Conservation (phyloP, 176 grass and related monocot genomes). For the Phragmites australis region DNA sequence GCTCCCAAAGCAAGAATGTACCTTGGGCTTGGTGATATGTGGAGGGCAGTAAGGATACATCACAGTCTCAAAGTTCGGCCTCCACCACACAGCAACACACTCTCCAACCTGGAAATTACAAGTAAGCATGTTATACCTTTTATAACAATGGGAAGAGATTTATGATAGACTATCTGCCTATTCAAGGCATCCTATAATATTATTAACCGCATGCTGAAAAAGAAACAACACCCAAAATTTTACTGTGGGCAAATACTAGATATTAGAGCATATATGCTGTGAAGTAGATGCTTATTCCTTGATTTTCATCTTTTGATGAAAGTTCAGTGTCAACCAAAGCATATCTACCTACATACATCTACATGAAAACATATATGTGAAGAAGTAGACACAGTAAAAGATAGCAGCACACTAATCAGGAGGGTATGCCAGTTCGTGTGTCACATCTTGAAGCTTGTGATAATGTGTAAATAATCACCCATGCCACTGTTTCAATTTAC, state of each 20-base stretch:
- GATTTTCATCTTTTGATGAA: constrained; percentile 7
- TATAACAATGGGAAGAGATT: not conserved
- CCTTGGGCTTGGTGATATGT: constrained; percentile 99
- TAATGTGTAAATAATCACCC: constrained; percentile 16
- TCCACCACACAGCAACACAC: constrained; percentile 99
- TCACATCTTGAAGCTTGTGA: not conserved
- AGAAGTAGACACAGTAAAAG: not conserved
- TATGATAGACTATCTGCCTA: not conserved
- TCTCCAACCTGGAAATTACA: constrained; percentile 77
- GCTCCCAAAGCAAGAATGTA: constrained; percentile 35
- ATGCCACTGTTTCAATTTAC: not conserved
- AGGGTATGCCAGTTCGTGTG: not conserved
- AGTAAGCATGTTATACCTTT: not conserved
- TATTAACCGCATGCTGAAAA: constrained; percentile 6
- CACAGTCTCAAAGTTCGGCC: constrained; percentile 97
- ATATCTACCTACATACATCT: not conserved
- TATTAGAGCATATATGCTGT: not conserved
- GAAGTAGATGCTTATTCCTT: not conserved
- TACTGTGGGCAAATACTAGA: not conserved
- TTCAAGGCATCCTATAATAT: not conserved
- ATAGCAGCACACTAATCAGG: not conserved
- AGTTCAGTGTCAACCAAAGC: not conserved
- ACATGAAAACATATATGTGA: constrained; percentile 3
- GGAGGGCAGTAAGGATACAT: constrained; percentile 99
- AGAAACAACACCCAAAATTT: not conserved